Base-by-base conservation (phyloP, 2,329 filamentous ascomycete genomes). In the Rosellinia necatrix region DNA sequence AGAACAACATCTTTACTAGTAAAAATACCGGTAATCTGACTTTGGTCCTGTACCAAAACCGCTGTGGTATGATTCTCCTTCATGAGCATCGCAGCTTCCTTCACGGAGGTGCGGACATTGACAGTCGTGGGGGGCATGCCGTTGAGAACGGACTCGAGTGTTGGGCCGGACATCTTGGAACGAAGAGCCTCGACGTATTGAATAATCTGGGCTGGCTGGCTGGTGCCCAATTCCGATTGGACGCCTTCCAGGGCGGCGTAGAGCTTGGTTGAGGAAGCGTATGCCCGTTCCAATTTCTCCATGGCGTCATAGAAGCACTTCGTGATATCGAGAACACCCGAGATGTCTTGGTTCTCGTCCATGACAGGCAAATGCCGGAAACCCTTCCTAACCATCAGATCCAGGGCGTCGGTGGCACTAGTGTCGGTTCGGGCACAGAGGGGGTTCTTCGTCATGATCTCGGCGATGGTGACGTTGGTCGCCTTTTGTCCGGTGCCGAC, bases 231-330 rank as follows among this genome's bases (percentile, higher is more conserved):
- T 75, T 99, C 94, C 2, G 93, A 96, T 76, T 99, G 94, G 3
- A 99, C 94, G 74, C 94, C 94, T 76, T 99, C 94, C 56, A 99
- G 79, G 29, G 94, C 94, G 79, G 97, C 94, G 74, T 99, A 97
- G 19, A 99, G 83, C 76, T 97, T 96, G 66, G 94, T 87, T n/a
- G 94, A 99, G 13, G 94, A 97, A 63, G 91, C 92, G 74, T 99
- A 99, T 47, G 94, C 94, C 48, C 94, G 89, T 80, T 99, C 94
- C 58, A 99, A 79, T 80, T 99, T 99, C 80, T 99, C 94, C 94
- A 99, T 99, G 38, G 94, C 94, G 76, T 99, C 94, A 76, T 99
- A 99, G 76, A 99, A 99, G 77, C 94, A 99, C 77, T 97, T 99
- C 54, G 94, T 99, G 68, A 99, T 99, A 75, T 99, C 94, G 51